A percentile compares a stretch with the other conserved stretches of the same genome.
These are phyloP conservation scores for Jamesozyma rosinii DNA, from an alignment of 805 yeast genomes.

Conservation along the genomic window DNA sequence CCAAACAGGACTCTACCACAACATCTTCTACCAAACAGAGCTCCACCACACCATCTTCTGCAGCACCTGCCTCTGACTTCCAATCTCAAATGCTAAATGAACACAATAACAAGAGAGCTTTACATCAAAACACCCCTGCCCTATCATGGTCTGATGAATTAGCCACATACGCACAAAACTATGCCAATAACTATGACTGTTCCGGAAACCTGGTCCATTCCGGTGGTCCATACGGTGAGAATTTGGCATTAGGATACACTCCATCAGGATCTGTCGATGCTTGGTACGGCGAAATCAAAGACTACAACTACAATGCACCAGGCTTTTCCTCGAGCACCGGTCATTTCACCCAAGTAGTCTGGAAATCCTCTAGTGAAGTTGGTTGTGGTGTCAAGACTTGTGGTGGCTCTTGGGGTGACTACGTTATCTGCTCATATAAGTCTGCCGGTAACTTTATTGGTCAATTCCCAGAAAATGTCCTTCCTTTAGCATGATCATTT, in stretches of 20 bases:
- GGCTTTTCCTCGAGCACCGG: slow-evolving; percentile 41
- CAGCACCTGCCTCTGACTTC: slow-evolving; percentile 6
- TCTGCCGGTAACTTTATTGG: slow-evolving; percentile 66
- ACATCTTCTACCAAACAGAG: slow-evolving; percentile 6
- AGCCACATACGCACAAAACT: slow-evolving; percentile 41
- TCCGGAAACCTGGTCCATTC: slow-evolving; percentile 58
- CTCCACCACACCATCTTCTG: slow-evolving; percentile 8
- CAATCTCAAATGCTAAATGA: slow-evolving; percentile 29
- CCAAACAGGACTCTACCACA: slow-evolving; percentile 6
- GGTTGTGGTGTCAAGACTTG: slow-evolving; percentile 70
- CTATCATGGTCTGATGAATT: slow-evolving; percentile 43
- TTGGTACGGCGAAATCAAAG: slow-evolving; percentile 61
- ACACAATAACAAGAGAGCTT: slow-evolving; percentile 44
- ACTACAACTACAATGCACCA: slow-evolving; percentile 44
- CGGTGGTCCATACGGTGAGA: slow-evolving; percentile 54
- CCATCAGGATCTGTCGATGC: slow-evolving; percentile 45
- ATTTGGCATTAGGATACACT: slow-evolving; percentile 57
- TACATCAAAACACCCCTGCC: slow-evolving; percentile 19
- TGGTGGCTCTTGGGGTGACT: slow-evolving; percentile 42
- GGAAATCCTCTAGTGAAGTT: slow-evolving; percentile 51
- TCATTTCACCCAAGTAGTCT: slow-evolving; percentile 70
- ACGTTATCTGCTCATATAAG: slow-evolving; percentile 65
- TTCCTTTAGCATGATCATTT: no score
- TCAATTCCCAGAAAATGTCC: slow-evolving; percentile 35
- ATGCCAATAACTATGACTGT: slow-evolving; percentile 42